Evolutionary conservation across 1,139 yeast genomes (phyloP).

Genomic region (Kodamaea sp.): DNA sequence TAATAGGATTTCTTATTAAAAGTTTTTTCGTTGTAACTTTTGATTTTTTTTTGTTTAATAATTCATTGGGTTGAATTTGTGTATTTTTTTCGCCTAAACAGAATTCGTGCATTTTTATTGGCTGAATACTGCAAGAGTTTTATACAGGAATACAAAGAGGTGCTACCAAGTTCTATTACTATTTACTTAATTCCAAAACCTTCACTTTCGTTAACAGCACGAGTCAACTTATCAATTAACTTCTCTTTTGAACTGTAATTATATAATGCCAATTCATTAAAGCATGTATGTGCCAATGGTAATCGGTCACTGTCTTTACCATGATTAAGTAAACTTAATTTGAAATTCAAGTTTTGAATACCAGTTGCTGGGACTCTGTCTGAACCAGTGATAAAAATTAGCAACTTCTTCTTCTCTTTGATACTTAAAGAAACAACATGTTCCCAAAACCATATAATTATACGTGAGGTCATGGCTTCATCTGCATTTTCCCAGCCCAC

Average conservation of each 20-base stretch:
- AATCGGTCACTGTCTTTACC: constrained; percentile 53
- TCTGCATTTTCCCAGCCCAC: constrained; percentile 49
- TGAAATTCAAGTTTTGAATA: constrained; percentile 65
- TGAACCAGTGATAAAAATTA: constrained; percentile 83
- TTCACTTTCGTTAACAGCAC: constrained; percentile 74
- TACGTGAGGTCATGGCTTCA: constrained; percentile 32
- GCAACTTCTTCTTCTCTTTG: constrained; percentile 54
- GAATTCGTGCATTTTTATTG: constrained; percentile 1
- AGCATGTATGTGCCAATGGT: constrained; percentile 91
- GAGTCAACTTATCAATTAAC: constrained; percentile 50
- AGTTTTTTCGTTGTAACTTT: constrained; percentile 6
- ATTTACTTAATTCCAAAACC: constrained; percentile 75
- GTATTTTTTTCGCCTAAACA: no score
- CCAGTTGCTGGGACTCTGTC: constrained; percentile 95
- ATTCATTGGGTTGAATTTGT: constrained; percentile 2
- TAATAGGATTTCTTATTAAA: constrained; percentile 2
- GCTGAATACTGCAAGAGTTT: not conserved
- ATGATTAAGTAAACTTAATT: constrained; percentile 46
- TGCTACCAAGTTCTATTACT: no score
- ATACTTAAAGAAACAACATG: constrained; percentile 47
- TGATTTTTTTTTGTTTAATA: constrained; percentile 11
- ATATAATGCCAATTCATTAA: constrained; percentile 79
- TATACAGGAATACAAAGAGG: no score
- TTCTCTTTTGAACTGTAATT: constrained; percentile 54
- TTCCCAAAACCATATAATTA: constrained; percentile 84